Conservation (phyloP, 139 green algal genomes). For the Coccomyxa sp. region DNA sequence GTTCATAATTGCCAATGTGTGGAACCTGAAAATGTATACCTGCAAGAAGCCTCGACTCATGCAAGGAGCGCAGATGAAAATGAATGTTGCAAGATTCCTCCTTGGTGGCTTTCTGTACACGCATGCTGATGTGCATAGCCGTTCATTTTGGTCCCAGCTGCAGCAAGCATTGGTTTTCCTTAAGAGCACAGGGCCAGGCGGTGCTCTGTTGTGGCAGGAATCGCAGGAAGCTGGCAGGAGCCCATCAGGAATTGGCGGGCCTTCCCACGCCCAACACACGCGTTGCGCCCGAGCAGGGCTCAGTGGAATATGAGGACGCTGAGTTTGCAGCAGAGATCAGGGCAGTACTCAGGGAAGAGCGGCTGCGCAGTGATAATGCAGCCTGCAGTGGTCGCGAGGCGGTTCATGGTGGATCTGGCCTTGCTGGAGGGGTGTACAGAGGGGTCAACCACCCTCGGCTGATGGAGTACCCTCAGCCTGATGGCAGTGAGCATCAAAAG, state of each 20-base stretch:
- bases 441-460: too few relatives aligned
- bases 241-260: neutral
- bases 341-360: neutral
- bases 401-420: too few relatives aligned
- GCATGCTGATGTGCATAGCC: neutral
- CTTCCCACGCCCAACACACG: neutral
- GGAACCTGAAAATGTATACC: neutral
- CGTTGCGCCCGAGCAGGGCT: neutral
- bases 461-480: too few relatives aligned
- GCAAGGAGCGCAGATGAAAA: neutral
- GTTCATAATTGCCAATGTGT: neutral
- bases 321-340: neutral
- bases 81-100: neutral
- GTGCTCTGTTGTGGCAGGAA: neutral
- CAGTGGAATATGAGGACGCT: neutral
- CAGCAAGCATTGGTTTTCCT: neutral
- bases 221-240: neutral
- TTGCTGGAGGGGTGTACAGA: too few relatives aligned
- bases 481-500: neutral
- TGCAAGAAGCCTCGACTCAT: neutral
- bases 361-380: too few relatives aligned
- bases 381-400: too few relatives aligned
- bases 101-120: neutral
- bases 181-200: neutral
- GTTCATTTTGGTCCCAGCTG: neutral